Percentiles rank a stretch among this genome's conserved stretches.
These are phyloP conservation scores for Boechera stricta DNA, from an alignment of 345 rosid species.

Conservation along the genomic window DNA sequence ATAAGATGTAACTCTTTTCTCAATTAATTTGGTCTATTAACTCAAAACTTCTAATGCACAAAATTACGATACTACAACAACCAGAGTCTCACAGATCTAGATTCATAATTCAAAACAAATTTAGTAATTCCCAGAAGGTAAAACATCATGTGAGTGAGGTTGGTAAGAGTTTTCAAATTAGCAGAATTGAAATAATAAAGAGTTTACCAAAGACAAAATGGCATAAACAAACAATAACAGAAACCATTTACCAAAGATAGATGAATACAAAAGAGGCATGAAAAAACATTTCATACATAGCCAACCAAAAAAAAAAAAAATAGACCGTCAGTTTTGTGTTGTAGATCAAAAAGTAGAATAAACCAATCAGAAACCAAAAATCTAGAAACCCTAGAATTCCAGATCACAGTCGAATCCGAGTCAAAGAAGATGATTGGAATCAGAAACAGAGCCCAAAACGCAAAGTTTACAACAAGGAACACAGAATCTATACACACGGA, in stretches of 20 bases:
- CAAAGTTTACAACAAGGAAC: not conserved
- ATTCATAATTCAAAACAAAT: constrained; percentile 13
- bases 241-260: constrained; percentile 23
- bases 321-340: constrained; percentile 12
- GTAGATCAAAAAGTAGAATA: constrained; percentile 15
- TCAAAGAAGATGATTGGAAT: constrained; percentile 25
- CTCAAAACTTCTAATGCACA: too few relatives aligned
- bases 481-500: not conserved
- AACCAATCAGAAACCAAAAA: constrained; percentile 2
- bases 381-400: constrained; percentile 37
- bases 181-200: not conserved
- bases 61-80: not conserved
- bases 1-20: not conserved
- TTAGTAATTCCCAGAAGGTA: constrained; percentile 7
- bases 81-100: constrained; percentile 8
- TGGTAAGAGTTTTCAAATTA: not conserved
- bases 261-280: constrained; percentile 19
- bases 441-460: not conserved
- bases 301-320: not conserved
- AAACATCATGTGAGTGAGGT: not conserved
- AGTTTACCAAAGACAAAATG: not conserved
- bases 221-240: constrained; percentile 34
- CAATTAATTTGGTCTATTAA: not conserved
- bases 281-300: not conserved
- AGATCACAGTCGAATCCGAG: constrained; percentile 27